A percentile compares a stretch with the other conserved stretches of the same genome.
Conservation (phyloP, 495 filamentous ascomycete genomes). For the Penicillium cataractarum region DNA sequence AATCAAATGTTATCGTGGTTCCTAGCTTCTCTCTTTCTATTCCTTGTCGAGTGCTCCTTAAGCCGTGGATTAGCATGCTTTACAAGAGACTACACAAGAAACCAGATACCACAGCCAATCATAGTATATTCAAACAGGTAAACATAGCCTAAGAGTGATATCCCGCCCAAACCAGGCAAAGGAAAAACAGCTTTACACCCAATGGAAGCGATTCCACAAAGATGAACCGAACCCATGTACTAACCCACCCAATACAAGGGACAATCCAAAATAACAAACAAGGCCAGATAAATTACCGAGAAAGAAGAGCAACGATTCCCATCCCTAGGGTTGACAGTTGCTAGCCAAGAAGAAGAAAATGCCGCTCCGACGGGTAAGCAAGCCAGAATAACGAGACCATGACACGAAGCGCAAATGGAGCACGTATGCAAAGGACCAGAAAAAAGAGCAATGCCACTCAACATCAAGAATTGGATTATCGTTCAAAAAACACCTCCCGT, state of each 20-base stretch:
- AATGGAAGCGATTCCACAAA: background rate
- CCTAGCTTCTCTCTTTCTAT: no score
- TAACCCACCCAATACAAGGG: background rate
- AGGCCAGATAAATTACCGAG: background rate
- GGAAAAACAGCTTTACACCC: background rate
- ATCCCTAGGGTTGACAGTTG: background rate
- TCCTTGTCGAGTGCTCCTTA: no score
- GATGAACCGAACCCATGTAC: background rate
- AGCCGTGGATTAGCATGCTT: background rate
- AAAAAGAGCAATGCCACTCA: conserved; percentile 17
- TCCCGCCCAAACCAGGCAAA: background rate
- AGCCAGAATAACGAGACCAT: background rate
- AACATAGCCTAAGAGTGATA: background rate
- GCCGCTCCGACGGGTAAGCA: background rate
- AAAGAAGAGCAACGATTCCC: background rate
- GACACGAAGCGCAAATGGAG: background rate
- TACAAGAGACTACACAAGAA: background rate
- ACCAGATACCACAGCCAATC: background rate
- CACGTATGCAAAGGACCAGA: conserved; percentile 10
- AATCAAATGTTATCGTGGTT: no score
- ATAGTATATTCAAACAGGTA: background rate
- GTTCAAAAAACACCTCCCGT: conserved; percentile 25
- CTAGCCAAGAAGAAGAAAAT: background rate
- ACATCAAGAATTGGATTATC: conserved; percentile 27
- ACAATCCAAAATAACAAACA: background rate